Evolutionary conservation across 139 green algal genomes (phyloP).

Genomic region (Closterium sp.): DNA sequence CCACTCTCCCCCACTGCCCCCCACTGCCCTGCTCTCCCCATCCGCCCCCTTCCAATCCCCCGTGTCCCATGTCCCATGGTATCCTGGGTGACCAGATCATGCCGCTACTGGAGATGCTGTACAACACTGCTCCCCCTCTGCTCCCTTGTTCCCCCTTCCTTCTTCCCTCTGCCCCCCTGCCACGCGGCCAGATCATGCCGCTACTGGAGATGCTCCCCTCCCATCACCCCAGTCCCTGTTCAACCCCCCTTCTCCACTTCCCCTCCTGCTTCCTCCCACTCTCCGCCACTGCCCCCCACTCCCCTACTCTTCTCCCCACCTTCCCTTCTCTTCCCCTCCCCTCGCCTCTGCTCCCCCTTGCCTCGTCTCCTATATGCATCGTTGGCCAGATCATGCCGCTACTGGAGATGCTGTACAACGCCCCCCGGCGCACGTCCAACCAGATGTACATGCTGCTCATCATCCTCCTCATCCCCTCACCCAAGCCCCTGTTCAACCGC

Average conservation of each 20-base stretch:
- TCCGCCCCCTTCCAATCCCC: neutral
- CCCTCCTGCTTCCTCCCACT: neutral
- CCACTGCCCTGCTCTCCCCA: neutral
- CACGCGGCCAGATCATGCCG: conserved; percentile 60
- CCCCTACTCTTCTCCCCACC: neutral
- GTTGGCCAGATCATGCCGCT: neutral
- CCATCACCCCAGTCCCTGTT: no score
- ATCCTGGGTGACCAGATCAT: neutral
- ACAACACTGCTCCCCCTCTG: neutral
- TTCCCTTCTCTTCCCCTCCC: neutral
- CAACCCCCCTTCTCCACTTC: no score
- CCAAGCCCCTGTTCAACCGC: neutral
- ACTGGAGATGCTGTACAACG: neutral
- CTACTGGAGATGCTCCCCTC: no score
- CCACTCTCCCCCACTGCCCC: neutral
- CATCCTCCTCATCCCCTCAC: conserved; percentile 78
- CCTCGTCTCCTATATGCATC: neutral
- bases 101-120: neutral
- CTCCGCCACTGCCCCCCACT: no score
- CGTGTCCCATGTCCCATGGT: neutral
- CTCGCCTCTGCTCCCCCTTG: neutral
- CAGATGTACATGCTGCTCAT: conserved; percentile 81
- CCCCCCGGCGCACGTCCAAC: conserved; percentile 38
- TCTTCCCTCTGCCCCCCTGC: neutral
- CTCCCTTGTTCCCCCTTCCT: neutral